Conservation (phyloP, 2,329 filamentous ascomycete genomes). For the Truncatella angustata region DNA sequence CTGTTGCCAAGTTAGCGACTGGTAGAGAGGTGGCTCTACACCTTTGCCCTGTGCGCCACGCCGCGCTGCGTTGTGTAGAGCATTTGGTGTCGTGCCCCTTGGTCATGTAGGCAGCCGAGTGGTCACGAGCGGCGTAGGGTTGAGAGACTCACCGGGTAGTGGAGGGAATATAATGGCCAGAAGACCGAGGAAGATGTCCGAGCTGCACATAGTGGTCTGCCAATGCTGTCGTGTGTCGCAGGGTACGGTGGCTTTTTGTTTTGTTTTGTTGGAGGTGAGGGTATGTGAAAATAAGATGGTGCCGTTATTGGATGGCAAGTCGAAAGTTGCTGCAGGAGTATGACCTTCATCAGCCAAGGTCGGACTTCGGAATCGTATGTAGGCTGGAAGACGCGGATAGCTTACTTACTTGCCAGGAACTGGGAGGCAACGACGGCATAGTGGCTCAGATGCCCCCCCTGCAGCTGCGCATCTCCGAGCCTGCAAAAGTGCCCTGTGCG, state of each 20-base stretch:
- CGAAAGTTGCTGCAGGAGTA: not conserved
- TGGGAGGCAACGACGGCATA: not conserved
- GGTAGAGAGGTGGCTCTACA: not conserved
- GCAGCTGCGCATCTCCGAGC: not conserved
- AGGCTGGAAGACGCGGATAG: not conserved
- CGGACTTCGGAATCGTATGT: not conserved
- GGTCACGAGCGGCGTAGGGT: conserved; percentile 6
- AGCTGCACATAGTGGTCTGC: conserved; percentile 49
- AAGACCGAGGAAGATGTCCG: conserved; percentile 62
- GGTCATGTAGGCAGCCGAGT: not conserved
- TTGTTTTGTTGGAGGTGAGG: not conserved
- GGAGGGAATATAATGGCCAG: conserved; percentile 66
- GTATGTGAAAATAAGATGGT: not conserved
- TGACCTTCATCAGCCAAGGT: not conserved
- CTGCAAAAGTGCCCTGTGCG: not conserved
- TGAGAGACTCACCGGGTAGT: conserved; percentile 53
- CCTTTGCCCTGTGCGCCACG: not conserved
- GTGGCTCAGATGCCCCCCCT: conserved; percentile 1
- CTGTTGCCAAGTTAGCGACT: conserved; percentile 39
- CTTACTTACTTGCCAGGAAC: not conserved
- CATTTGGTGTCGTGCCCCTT: not conserved
- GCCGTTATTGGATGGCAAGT: not conserved
- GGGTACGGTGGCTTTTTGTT: not conserved
- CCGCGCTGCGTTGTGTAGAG: not conserved
- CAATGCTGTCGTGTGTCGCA: not conserved